phyloP scores from a whole-genome alignment of 331 rosid species.

The Telfairia occidentalis region DNA sequence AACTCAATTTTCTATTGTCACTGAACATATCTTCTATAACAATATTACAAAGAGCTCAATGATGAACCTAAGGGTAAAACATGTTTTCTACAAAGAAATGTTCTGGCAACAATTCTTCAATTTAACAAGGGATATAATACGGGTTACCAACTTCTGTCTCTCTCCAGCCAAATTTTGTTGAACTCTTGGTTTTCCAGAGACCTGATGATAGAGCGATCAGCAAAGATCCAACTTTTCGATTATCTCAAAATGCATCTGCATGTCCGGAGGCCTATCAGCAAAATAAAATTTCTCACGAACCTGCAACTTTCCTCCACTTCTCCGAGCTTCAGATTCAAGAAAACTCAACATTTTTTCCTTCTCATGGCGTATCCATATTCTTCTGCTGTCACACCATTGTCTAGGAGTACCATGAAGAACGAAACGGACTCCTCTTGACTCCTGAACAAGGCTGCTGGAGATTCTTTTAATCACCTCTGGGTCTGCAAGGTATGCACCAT shows the following conservation, averaged over 20 bases:
- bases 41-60: not conserved
- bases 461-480: slow-evolving; percentile 36
- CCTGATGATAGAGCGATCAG: slow-evolving; percentile 1
- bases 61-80: not conserved
- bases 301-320: slow-evolving; percentile 37
- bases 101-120: not conserved
- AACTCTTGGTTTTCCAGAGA: not conserved
- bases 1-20: not conserved
- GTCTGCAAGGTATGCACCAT: slow-evolving; percentile 63
- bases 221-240: slow-evolving; percentile 50
- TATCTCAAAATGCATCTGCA: slow-evolving; percentile 90
- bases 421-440: slow-evolving; percentile 30
- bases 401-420: slow-evolving; percentile 81
- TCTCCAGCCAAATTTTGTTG: not conserved
- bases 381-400: slow-evolving; percentile 58
- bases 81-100: not conserved
- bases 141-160: too few relatives aligned
- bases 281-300: slow-evolving; percentile 46
- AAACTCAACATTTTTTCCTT: slow-evolving; percentile 45
- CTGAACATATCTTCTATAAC: not conserved
- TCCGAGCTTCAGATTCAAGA: slow-evolving; percentile 41
- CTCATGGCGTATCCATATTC: slow-evolving; percentile 56
- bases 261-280: slow-evolving; percentile 40
- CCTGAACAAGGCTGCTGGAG: slow-evolving; percentile 28
- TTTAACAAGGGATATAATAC: too few relatives aligned